phyloP scores from a whole-genome alignment of 306 rosid genomes.

The Fragaria vesca region DNA sequence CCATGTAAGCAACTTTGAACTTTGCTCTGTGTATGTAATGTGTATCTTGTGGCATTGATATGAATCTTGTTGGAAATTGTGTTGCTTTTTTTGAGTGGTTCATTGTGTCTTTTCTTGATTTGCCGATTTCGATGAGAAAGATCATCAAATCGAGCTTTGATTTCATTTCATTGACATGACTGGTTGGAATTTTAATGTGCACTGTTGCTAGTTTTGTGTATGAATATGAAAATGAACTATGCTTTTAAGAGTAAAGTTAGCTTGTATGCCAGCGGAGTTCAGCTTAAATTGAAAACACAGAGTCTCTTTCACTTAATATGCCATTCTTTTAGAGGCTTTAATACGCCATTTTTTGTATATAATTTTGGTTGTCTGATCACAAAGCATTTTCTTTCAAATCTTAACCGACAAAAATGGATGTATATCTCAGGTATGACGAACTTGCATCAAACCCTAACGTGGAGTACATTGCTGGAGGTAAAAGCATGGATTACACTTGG shows the following conservation, averaged over 20 bases:
- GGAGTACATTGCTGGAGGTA: slow-evolving; percentile 98
- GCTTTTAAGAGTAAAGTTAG: not conserved
- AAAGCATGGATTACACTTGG: not conserved
- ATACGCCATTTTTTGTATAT: not conserved
- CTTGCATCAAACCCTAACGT: slow-evolving; percentile 52
- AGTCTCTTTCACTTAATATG: too few species aligned
- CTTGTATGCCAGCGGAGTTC: not conserved
- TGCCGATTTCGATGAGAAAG: not conserved
- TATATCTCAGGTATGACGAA: slow-evolving; percentile 67
- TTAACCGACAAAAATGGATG: not conserved
- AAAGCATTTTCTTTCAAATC: not conserved
- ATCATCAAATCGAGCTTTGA: not conserved
- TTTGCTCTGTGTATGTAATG: not conserved
- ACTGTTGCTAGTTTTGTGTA: not conserved
- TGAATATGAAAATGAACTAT: not conserved
- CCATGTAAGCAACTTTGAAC: slow-evolving; percentile 44
- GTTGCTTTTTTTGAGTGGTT: not conserved
- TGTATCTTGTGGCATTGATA: not conserved
- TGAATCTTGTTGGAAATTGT: not conserved
- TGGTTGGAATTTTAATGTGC: not conserved
- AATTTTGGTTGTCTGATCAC: not conserved
- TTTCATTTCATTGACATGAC: not conserved
- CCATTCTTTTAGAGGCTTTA: not conserved
- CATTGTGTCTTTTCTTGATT: not conserved
- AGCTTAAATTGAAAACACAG: not conserved